Conservation (phyloP, 768 basidiomycete genomes). For the Hypholoma sublateritium region DNA sequence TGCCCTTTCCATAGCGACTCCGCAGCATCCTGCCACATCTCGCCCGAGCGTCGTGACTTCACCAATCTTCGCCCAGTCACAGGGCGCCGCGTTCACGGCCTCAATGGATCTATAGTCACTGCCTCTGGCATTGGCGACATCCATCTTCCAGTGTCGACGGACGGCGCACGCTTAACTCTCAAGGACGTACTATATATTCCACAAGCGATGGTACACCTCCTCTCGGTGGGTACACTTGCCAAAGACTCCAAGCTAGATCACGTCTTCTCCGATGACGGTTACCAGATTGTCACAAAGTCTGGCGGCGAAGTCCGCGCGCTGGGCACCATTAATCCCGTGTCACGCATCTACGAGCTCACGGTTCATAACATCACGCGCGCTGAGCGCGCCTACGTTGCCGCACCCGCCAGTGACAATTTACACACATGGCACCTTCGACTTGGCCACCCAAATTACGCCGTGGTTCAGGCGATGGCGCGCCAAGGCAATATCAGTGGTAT, state of each 20-base stretch:
- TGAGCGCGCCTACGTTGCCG: background rate
- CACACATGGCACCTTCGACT: background rate
- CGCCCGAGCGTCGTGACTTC: background rate
- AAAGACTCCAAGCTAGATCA: background rate
- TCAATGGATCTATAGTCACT: background rate
- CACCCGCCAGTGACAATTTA: background rate
- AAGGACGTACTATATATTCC: conserved; percentile 5
- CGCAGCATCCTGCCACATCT: background rate
- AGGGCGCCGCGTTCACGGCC: background rate
- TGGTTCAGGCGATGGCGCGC: background rate
- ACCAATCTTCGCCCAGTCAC: background rate
- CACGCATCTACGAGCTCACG: background rate
- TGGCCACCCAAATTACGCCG: background rate
- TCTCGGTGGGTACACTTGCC: background rate
- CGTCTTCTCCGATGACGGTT: background rate
- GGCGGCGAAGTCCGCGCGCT: background rate
- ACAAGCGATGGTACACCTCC: background rate
- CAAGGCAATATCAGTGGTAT: background rate
- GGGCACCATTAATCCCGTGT: background rate
- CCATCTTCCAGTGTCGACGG: background rate
- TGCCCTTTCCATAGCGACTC: background rate
- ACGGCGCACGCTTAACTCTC: background rate
- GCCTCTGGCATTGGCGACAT: background rate
- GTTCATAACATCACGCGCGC: too few species aligned
- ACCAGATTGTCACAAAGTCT: background rate